These are phyloP conservation scores for Tetracladium setigerum DNA, from an alignment of 495 filamentous ascomycete species.

Conservation along the genomic window DNA sequence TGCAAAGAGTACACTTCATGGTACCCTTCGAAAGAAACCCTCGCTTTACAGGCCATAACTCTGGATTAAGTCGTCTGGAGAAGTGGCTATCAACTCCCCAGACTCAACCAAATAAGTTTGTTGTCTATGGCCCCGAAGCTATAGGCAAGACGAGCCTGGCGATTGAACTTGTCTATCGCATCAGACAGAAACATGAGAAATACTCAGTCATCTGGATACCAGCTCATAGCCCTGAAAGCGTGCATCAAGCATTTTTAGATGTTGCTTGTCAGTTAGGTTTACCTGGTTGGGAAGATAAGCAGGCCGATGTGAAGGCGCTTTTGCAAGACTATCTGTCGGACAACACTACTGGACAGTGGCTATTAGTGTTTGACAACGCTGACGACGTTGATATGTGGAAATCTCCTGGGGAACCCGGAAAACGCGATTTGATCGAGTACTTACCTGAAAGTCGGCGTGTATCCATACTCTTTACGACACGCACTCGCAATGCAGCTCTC, in stretches of 20 bases:
- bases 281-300: background rate
- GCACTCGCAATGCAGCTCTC: background rate
- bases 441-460: background rate
- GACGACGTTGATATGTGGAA: slow-evolving; percentile 10
- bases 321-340: too few species aligned
- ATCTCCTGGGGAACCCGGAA: background rate
- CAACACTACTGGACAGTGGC: slow-evolving; percentile 16
- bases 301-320: background rate
- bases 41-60: slow-evolving; percentile 5
- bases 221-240: background rate
- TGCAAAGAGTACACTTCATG: too few species aligned
- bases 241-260: background rate
- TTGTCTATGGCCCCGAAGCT: too few species aligned
- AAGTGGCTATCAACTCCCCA: background rate
- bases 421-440: background rate
- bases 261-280: background rate
- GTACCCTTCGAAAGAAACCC: slow-evolving; percentile 11
- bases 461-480: slow-evolving; percentile 8
- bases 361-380: slow-evolving; percentile 8
- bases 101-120: too few species aligned
- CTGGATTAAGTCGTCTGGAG: background rate
- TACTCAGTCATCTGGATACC: background rate
- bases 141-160: background rate
- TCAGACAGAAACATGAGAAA: background rate
- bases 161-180: background rate